Evolutionary conservation across 2,329 filamentous ascomycete species (phyloP), one percentile per base, ranked within the genome.

Genomic region (Macrophomina tecta): DNA sequence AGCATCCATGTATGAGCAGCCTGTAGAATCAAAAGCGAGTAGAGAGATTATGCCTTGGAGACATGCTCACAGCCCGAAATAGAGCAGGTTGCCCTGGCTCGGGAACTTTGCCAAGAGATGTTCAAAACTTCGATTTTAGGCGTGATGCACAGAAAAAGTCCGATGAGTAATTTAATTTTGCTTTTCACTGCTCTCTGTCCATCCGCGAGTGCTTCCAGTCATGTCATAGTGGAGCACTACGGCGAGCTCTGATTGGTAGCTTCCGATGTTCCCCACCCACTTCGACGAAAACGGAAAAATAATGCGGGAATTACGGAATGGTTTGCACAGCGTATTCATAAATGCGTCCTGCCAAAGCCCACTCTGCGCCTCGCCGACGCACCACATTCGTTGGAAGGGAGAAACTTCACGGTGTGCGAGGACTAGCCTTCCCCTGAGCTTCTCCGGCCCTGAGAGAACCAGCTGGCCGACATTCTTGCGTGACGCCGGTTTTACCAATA

Each of bases 221-320:
- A 55, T 38, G 12, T n/a, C 52, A 55, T 18, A 9, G 18, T 55
- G 52, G 52, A 16, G 6, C 7, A 16, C n/a, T 40, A 16, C 32
- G 16, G 52, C 52, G 2, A 1, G 18, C 23, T 23, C 11, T 55
- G 7, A 23, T 55, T 55, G 52, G 52, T 5, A 5, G 34, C 16
- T 5, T 28, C 7, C 11, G 30, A 18, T 38, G n/a, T 55, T 55
- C 52, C 38, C 52, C 52, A 55, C 32, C 8, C 8, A 38, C n/a
- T n/a, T 28, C 5, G 52, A 18, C 52, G 0, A 5, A 55, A 55
- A 11, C 16, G n/a, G 52, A 16, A 55, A 55, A 55, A 55, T 55
- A 55, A 55, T 55, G 52, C 52, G 34, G 52, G 32, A 34, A 55
- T 55, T 55, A 55, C 52, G 52, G 52, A 55, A 55, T 55, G n/a